Evolutionary conservation across 768 basidiomycete genomes (phyloP).

Genomic region (Gymnopilus dilepis): DNA sequence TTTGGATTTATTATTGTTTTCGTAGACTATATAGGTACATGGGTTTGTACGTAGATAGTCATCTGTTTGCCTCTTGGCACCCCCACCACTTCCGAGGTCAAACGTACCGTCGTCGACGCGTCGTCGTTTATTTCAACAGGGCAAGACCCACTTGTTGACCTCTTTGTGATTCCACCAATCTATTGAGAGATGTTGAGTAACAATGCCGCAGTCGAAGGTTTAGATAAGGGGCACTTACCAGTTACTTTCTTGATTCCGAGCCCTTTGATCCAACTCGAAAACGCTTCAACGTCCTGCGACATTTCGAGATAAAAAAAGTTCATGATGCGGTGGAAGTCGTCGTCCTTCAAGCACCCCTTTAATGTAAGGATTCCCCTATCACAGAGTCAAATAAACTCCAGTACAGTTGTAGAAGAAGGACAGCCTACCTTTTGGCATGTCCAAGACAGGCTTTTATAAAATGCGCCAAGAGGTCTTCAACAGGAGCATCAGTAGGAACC

Average conservation of each 20-base stretch:
- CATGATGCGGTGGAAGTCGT: slow-evolving; percentile 12
- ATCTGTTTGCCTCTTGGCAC: too few species aligned
- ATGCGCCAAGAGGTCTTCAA: slow-evolving; percentile 16
- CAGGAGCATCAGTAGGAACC: slow-evolving; percentile 9
- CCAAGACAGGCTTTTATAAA: slow-evolving; percentile 16
- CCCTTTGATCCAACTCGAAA: slow-evolving; percentile 4
- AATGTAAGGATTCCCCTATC: slow-evolving; percentile 12
- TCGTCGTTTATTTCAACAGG: too few species aligned
- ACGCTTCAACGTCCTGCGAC: slow-evolving; percentile 3
- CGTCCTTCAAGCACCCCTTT: slow-evolving; percentile 4
- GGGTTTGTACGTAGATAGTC: too few species aligned
- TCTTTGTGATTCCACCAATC: slow-evolving; percentile 31
- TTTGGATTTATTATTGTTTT: too few species aligned
- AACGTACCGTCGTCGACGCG: too few species aligned
- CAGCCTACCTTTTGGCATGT: slow-evolving; percentile 14
- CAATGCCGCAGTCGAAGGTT: neutral
- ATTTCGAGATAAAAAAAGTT: slow-evolving; percentile 21
- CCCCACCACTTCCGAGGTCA: too few species aligned
- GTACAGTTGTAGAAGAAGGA: neutral
- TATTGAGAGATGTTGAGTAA: neutral
- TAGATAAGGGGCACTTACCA: slow-evolving; percentile 1
- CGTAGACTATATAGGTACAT: too few species aligned
- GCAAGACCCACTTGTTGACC: slow-evolving; percentile 25
- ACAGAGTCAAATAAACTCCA: neutral
- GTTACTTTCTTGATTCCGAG: slow-evolving; percentile 14